Evolutionary conservation across 768 basidiomycete species (phyloP), one percentile per base, ranked within the genome.

Genomic region (Atractiella rhizophila): DNA sequence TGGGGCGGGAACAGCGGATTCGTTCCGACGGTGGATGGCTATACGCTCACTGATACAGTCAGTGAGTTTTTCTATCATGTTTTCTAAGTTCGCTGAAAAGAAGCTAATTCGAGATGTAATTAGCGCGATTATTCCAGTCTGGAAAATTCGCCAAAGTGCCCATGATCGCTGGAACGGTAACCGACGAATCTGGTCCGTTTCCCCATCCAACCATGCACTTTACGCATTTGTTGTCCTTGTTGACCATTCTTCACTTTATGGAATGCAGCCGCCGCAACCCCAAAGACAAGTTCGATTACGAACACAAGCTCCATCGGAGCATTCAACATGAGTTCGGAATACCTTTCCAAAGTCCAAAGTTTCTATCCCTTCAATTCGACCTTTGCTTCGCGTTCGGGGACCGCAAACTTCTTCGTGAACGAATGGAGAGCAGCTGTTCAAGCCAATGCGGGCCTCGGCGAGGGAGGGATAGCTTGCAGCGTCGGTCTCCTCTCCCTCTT

Each of bases 11-110:
- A n/a, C n/a, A n/a, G 39, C 5, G 39, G 39, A 7, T 41, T n/a
- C 19, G 35, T 33, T 7, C 28, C 39, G n/a, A 40, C 39, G 18
- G 35, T 40, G 18, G 39, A 41, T 41, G 39, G 39, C 27, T 41
- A 41, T 25, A 41, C 28, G 16, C 30, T 41, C 15, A 41, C 36
- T 12, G 30, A 41, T 21, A 41, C 39, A n/a, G n/a, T n/a, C n/a
- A n/a, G n/a, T n/a, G n/a, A n/a, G n/a, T n/a, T n/a, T n/a, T n/a
- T n/a, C n/a, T n/a, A n/a, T n/a, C n/a, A n/a, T n/a, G n/a, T n/a
- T n/a, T n/a, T n/a, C n/a, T n/a, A n/a, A n/a, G n/a, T n/a, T n/a
- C n/a, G n/a, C n/a, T n/a, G n/a, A n/a, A n/a, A n/a, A n/a, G n/a
- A n/a, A n/a, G n/a, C n/a, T n/a, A n/a, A n/a, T n/a, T n/a, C n/a